Conservation (phyloP, 148 eudicot genomes). For the Dysphania ambrosioides region DNA sequence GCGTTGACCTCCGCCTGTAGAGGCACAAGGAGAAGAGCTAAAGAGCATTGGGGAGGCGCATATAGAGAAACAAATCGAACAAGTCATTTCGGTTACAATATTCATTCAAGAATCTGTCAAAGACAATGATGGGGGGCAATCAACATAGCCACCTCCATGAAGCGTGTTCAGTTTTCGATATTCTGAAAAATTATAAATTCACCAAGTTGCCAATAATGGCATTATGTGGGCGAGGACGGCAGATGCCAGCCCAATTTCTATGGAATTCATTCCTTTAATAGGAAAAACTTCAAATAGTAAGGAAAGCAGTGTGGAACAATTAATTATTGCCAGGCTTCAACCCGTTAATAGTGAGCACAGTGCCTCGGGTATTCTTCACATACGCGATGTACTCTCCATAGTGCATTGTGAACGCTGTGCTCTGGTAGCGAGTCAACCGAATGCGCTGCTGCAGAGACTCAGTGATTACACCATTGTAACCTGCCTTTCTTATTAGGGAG, state of each 20-base stretch:
- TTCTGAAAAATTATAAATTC: conserved; percentile 10
- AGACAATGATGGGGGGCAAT: neutral
- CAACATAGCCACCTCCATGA: conserved; percentile 8
- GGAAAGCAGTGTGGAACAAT: conserved; percentile 11
- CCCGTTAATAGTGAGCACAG: conserved; percentile 52
- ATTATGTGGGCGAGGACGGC: conserved; percentile 8
- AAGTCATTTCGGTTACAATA: neutral
- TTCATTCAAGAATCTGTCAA: conserved; percentile 3
- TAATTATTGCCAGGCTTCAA: conserved; percentile 38
- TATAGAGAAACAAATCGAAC: neutral
- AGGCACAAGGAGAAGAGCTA: too few relatives aligned
- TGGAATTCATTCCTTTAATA: conserved; percentile 2
- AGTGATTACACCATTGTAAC: conserved; percentile 63
- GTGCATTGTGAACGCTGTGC: conserved; percentile 73
- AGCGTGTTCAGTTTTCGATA: neutral
- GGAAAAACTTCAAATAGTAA: conserved; percentile 12
- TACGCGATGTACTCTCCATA: conserved; percentile 64
- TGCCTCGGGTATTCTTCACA: conserved; percentile 63
- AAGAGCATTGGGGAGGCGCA: neutral
- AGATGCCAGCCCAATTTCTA: too few relatives aligned
- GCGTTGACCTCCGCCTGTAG: too few relatives aligned
- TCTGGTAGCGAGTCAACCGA: conserved; percentile 77
- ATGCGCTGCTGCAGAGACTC: conserved; percentile 66
- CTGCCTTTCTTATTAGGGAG: conserved; percentile 79
- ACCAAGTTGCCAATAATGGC: conserved; percentile 11